phyloP scores from a whole-genome alignment of 75 land plant genomes.

The Adiantum capillusveneris region DNA sequence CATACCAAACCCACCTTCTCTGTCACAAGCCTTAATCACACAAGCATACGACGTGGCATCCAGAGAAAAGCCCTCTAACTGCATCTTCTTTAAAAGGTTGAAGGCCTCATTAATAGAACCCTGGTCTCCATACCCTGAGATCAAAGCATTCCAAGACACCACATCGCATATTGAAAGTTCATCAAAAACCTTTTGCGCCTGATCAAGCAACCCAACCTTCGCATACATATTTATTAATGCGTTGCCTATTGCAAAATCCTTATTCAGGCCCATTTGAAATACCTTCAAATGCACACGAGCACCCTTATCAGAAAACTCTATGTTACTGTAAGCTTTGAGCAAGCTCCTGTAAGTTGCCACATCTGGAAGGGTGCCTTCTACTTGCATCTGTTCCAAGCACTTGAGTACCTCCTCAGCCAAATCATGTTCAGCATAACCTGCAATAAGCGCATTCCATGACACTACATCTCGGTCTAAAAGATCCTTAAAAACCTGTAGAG shows the following conservation, averaged over 20 bases:
- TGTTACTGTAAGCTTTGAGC: conserved; percentile 41
- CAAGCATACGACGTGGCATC: too few species aligned
- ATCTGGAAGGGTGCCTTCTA: conserved; percentile 30
- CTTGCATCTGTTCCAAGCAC: conserved; percentile 29
- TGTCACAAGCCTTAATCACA: too few species aligned
- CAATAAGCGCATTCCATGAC: conserved; percentile 58
- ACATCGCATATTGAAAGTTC: conserved; percentile 45
- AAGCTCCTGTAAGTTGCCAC: conserved; percentile 42
- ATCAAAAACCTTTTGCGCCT: conserved; percentile 31
- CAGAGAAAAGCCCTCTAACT: too few species aligned
- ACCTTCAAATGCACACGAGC: conserved; percentile 29
- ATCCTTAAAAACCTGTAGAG: conserved; percentile 39
- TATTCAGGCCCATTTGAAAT: conserved; percentile 30
- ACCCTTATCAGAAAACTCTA: conserved; percentile 16
- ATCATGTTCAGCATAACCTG: conserved; percentile 31
- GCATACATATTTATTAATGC: conserved; percentile 40
- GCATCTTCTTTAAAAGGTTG: neutral
- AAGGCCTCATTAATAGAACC: conserved; percentile 18
- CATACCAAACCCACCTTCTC: too few species aligned
- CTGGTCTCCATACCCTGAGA: conserved; percentile 33
- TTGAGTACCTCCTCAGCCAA: conserved; percentile 34
- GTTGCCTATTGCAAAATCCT: conserved; percentile 37
- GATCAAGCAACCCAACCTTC: conserved; percentile 21
- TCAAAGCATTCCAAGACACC: conserved; percentile 55
- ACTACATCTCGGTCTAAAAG: conserved; percentile 41